phyloP scores from a whole-genome alignment of 73 alveolate species.

The Strombidium stylifer region DNA sequence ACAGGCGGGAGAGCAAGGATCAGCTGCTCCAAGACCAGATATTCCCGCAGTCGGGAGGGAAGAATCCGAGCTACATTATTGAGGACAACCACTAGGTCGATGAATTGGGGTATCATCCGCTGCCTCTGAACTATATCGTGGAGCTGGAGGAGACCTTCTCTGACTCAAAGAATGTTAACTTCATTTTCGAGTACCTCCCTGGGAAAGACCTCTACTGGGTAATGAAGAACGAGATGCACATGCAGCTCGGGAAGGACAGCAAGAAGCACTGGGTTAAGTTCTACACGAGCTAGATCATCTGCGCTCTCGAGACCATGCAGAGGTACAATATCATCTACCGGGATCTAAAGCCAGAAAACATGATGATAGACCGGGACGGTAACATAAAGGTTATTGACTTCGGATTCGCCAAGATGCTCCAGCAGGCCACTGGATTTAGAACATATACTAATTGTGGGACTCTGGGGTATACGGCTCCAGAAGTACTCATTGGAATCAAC shows the following conservation, averaged over 20 bases:
- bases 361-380: slow-evolving; percentile 65
- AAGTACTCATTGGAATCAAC: neutral
- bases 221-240: slow-evolving; percentile 23
- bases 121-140: neutral
- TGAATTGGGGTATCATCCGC: too few relatives aligned
- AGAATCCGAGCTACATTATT: too few relatives aligned
- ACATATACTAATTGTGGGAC: slow-evolving; percentile 49
- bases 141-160: slow-evolving; percentile 36
- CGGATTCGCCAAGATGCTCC: slow-evolving; percentile 69
- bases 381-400: slow-evolving; percentile 79
- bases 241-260: too few relatives aligned
- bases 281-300: slow-evolving; percentile 54
- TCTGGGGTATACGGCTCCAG: slow-evolving; percentile 45
- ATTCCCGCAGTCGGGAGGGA: too few relatives aligned
- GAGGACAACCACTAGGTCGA: too few relatives aligned
- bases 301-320: slow-evolving; percentile 61
- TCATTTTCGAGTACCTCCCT: slow-evolving; percentile 30
- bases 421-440: slow-evolving; percentile 1
- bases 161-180: slow-evolving; percentile 14
- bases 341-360: slow-evolving; percentile 72
- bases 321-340: slow-evolving; percentile 56
- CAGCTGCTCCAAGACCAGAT: too few relatives aligned
- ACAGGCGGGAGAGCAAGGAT: too few relatives aligned
- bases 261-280: slow-evolving; percentile 49
- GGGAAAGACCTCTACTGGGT: slow-evolving; percentile 39